These are phyloP conservation scores for Coniochaeta ligniaria DNA, from an alignment of 2,329 filamentous ascomycete species.

Conservation along the genomic window DNA sequence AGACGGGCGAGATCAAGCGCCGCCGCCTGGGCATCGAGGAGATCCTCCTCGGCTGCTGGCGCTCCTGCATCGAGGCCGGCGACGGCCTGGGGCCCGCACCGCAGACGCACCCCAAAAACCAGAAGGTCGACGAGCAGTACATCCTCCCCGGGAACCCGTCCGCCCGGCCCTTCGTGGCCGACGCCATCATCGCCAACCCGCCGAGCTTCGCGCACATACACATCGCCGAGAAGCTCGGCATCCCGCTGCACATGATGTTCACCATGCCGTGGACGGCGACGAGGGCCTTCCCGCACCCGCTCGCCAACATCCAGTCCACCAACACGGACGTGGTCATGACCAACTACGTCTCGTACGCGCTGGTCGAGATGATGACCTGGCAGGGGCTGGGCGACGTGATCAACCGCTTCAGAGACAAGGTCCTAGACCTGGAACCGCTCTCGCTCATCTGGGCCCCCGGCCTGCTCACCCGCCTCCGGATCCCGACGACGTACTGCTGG, in stretches of 20 bases:
- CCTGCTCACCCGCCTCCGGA: constrained; percentile 64
- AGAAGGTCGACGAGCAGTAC: constrained; percentile 42
- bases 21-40: constrained; percentile 68
- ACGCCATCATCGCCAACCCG: constrained; percentile 73
- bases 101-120: constrained; percentile 36
- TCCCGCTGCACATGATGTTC: constrained; percentile 81
- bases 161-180: constrained; percentile 67
- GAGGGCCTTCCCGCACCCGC: constrained; percentile 75
- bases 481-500: constrained; percentile 93
- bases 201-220: constrained; percentile 73
- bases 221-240: constrained; percentile 66
- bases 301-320: constrained; percentile 72
- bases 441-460: constrained; percentile 79
- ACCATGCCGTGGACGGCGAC: constrained; percentile 95
- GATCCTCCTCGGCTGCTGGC: constrained; percentile 81
- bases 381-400: constrained; percentile 87
- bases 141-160: constrained; percentile 32
- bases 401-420: constrained; percentile 73
- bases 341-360: constrained; percentile 75
- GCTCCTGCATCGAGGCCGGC: constrained; percentile 74
- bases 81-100: constrained; percentile 51
- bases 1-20: constrained; percentile 69
- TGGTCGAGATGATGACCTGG: constrained; percentile 91
- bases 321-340: constrained; percentile 71
- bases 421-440: constrained; percentile 68